Base-by-base conservation (phyloP, 129 eudicot genomes). In the Pittosporum tobira region DNA sequence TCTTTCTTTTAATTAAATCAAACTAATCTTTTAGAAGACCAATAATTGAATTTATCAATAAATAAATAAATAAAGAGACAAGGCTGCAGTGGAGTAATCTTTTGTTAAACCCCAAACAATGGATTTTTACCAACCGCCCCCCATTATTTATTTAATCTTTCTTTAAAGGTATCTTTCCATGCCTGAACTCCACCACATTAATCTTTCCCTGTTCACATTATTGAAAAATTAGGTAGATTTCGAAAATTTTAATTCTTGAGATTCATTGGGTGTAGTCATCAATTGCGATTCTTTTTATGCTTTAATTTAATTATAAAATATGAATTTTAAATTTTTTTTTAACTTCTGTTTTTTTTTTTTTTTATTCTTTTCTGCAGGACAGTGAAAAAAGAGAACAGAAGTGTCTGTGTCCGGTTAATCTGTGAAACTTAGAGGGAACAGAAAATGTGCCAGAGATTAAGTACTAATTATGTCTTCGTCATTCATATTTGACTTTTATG, bases 241-340 rank as follows among this genome's bases (percentile, higher is more conserved):
- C 19, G 52, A 53, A 29, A 51, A 18, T 21, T 49, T 27, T 48
- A 59, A 59, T 51, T 55, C 51, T 26, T 27, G 36, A 44, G 38
- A 63, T 78, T 64, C 70, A 74, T 66, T 79, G 82, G 57, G 68
- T 68, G 73, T 61, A 51, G 79, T 57, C 84, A 78, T 59, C 79
- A 37, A 36, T 51, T 62, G 77, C 71, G 81, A 75, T 80, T 68
- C 70, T 63, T 71, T 48, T 66, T 42, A 56, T 46, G 46, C 14
- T 25, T 51, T 26, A 15, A 31, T 47, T 26, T 23, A 48, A 43
- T 2, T 31, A 15, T 23, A 22, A 8, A 51, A 38, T 59, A 3
- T 43, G 38, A 20, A 16, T 0, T 5, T n/a, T 5, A 2, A 43
- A 59, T 68, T 51, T 43, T 54, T 30, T 37, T 30, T 24, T 1